These are phyloP conservation scores for Sicyos baderoa DNA, from an alignment of 306 rosid genomes.

Conservation along the genomic window DNA sequence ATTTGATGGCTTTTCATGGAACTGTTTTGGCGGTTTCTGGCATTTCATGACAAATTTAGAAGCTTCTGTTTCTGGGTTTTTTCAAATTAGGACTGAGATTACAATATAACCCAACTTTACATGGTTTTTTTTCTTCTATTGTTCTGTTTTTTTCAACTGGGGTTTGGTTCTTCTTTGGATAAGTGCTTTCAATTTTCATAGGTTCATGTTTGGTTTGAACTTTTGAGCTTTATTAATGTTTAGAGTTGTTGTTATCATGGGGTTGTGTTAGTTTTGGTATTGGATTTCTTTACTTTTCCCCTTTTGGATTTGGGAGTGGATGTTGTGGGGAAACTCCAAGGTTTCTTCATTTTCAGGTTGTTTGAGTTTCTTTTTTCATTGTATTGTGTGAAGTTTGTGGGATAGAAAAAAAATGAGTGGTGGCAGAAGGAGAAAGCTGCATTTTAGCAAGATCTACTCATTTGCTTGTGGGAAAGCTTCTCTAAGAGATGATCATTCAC, in stretches of 20 bases:
- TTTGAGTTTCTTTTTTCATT: not conserved
- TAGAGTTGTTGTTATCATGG: slow-evolving; percentile 9
- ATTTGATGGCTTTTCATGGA: slow-evolving; percentile 22
- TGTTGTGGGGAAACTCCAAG: not conserved
- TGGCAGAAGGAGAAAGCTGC: slow-evolving; percentile 46
- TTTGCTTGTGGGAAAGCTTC: slow-evolving; percentile 58
- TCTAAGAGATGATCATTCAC: slow-evolving; percentile 53
- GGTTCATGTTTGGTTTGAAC: not conserved
- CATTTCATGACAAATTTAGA: slow-evolving; percentile 14
- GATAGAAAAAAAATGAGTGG: slow-evolving; percentile 35
- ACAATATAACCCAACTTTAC: slow-evolving; percentile 7
- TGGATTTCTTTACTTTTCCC: not conserved
- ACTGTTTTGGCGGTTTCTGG: slow-evolving; percentile 18
- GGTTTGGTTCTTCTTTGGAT: not conserved
- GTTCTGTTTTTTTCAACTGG: not conserved
- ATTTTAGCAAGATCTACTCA: slow-evolving; percentile 76
- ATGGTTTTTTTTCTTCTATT: not conserved
- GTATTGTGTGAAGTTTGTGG: not conserved
- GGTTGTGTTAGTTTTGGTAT: not conserved
- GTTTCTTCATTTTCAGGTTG: slow-evolving; percentile 5
- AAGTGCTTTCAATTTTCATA: not conserved
- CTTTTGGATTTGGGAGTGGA: slow-evolving; percentile 2
- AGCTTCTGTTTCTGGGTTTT: slow-evolving; percentile 24
- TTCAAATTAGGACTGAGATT: slow-evolving; percentile 25
- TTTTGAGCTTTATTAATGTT: slow-evolving; percentile 23